Percentiles rank a stretch among this genome's conserved stretches.
These are phyloP conservation scores for Mortierella sp. DNA, from an alignment of 371 early-diverging fungal genomes.

Conservation along the genomic window DNA sequence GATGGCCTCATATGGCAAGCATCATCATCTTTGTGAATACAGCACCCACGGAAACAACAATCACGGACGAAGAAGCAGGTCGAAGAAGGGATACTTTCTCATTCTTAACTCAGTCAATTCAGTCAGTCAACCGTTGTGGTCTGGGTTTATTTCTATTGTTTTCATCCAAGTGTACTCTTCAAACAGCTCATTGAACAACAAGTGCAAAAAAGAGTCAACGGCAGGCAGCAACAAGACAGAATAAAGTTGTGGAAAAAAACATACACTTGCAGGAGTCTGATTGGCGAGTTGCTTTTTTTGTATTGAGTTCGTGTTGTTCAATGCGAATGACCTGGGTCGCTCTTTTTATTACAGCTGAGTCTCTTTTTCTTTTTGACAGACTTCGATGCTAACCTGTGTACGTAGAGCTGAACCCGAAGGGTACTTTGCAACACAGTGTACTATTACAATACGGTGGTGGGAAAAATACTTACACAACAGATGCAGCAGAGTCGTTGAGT, in stretches of 20 bases:
- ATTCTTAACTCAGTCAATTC: background rate
- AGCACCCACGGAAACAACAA: background rate
- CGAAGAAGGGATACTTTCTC: background rate
- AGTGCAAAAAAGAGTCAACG: background rate
- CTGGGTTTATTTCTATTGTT: background rate
- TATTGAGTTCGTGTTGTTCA: background rate
- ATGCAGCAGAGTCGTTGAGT: too few species aligned
- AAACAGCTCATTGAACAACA: background rate
- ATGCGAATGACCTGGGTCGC: background rate
- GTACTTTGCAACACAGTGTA: background rate
- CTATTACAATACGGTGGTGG: too few species aligned
- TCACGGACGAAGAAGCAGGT: background rate
- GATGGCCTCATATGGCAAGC: conserved; percentile 7
- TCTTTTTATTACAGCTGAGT: background rate
- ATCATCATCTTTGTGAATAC: background rate
- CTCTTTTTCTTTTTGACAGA: background rate
- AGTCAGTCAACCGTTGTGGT: background rate
- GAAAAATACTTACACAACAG: too few species aligned
- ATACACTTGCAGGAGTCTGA: background rate
- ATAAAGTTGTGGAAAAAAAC: background rate
- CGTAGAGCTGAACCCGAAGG: background rate
- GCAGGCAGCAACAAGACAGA: background rate
- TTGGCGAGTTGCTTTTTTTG: background rate
- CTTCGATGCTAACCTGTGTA: background rate
- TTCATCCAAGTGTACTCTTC: background rate